phyloP scores from a whole-genome alignment of 176 grass and related monocot genomes.

The Ampelocalamus luodianensis region DNA sequence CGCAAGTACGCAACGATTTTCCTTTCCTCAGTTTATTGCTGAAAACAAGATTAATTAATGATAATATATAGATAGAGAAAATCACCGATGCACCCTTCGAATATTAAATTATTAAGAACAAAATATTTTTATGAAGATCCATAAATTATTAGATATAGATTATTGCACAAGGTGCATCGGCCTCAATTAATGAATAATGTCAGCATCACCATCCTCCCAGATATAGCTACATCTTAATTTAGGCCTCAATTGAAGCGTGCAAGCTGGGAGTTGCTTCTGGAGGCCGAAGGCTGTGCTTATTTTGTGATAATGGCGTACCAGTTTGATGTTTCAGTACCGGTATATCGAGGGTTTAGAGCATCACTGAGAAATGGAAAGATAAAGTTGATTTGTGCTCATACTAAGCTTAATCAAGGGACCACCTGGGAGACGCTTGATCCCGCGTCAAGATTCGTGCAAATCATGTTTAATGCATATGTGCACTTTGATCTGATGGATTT shows the following conservation, averaged over 20 bases:
- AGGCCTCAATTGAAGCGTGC: not conserved
- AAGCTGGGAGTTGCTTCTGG: not conserved
- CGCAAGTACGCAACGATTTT: not conserved
- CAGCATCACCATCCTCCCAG: not conserved
- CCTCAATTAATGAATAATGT: not conserved
- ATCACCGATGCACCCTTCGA: not conserved
- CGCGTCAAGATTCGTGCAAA: not conserved
- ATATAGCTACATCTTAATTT: not conserved
- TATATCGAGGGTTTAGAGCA: not conserved
- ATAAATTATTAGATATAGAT: not conserved
- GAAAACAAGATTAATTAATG: not conserved
- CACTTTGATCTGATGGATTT: conserved; percentile 2
- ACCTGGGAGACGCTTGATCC: not conserved
- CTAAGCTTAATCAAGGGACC: not conserved
- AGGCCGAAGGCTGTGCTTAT: not conserved
- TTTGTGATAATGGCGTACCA: not conserved
- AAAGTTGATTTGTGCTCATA: not conserved
- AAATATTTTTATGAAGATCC: not conserved
- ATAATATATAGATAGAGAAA: not conserved
- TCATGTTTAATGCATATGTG: not conserved
- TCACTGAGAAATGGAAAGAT: not conserved
- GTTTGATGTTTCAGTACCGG: not conserved
- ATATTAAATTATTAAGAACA: not conserved
- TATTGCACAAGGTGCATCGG: not conserved
- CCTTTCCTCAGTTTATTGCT: not conserved